Evolutionary conservation across 768 basidiomycete species (phyloP), one percentile per base, ranked within the genome.

Genomic region (Hysterangium stoloniferum): DNA sequence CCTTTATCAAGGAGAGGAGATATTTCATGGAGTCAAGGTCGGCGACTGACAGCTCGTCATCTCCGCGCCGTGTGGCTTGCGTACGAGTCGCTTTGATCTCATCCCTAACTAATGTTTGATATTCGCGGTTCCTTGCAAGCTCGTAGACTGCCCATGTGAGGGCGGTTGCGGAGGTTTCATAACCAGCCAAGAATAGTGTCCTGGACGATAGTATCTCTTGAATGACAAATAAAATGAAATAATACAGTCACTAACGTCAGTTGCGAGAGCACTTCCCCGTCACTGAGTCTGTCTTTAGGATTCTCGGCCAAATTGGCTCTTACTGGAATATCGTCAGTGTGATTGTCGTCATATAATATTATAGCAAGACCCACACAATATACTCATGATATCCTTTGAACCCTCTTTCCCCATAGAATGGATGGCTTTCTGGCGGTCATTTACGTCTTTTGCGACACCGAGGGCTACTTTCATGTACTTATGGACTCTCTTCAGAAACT

Each of bases 11-110:
- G 7, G 69, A 68, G 29, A 61, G 57, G n/a, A 59, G 50, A 40
- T 59, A 60, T 7, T 59, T 22, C 68, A 70, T 64, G n/a, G 56
- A 43, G 29, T 69, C 68, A 12, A 67, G 54, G 45, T 70, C 69
- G 2, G 56, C 49, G 4, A 64, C 57, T 5, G 58, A 55, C 36
- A 68, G 57, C 15, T 66, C 62, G n/a, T 17, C 28, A 8, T 61
- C 58, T 6, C 62, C 62, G 9, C 62, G 58, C 20, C 49, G 55
- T 24, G 49, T 28, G n/a, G 56, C 57, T 13, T 55, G 52, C 3
- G 52, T 54, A 8, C 62, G 61, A 15, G 61, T 56, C 5, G 34
- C 54, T 25, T 43, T 49, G 19, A 64, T 61, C 53, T 66, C 65
- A 6, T 55, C 56, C 15, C 62, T 59, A 40, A 64, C 43, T 46